Conservation (phyloP, 306 rosid species). For the Castanopsis chinensis region DNA sequence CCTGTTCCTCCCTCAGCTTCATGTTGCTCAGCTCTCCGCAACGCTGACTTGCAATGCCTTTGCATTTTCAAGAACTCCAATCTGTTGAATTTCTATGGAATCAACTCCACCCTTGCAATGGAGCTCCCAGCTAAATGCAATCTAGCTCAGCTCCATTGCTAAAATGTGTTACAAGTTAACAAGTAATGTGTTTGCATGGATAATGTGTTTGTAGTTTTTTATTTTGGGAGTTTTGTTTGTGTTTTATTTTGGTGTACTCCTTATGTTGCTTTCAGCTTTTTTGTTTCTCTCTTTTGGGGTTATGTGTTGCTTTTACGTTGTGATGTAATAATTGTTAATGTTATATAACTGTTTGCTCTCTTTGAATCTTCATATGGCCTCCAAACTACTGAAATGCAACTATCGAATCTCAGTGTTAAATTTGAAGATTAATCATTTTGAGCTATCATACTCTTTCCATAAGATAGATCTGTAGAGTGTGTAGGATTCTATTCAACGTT, state of each 20-base stretch:
- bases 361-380: not conserved
- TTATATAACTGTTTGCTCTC: not conserved
- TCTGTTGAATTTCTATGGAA: conserved; percentile 23
- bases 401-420: too few relatives aligned
- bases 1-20: conserved; percentile 23
- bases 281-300: not conserved
- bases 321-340: not conserved
- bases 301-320: not conserved
- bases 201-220: too few relatives aligned
- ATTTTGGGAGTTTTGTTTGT: not conserved
- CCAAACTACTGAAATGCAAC: not conserved
- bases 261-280: not conserved
- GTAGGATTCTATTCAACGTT: too few relatives aligned
- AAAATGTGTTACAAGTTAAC: not conserved
- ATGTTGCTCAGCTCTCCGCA: conserved; percentile 49
- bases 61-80: conserved; percentile 39
- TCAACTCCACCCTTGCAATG: conserved; percentile 47
- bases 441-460: too few relatives aligned
- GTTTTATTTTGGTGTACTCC: not conserved
- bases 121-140: conserved; percentile 56
- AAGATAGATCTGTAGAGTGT: too few relatives aligned
- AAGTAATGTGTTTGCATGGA: too few relatives aligned
- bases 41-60: conserved; percentile 47
- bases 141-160: conserved; percentile 30
- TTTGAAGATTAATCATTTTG: too few relatives aligned